Conservation (phyloP, 352 stramenopile species). For the Globisporangium paddicum region DNA sequence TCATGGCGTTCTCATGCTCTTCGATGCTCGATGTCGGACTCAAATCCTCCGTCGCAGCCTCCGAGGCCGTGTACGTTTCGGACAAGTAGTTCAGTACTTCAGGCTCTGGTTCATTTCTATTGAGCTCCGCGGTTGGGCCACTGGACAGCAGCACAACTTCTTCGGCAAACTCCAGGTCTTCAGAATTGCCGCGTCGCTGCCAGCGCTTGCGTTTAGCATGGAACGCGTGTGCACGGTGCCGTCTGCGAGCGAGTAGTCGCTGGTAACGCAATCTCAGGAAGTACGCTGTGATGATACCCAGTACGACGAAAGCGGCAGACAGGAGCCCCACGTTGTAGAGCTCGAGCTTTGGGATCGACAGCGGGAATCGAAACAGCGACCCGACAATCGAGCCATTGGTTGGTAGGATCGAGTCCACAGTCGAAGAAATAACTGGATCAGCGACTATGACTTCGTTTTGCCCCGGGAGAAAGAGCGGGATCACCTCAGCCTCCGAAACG, state of each 20-base stretch:
- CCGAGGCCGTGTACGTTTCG: neutral
- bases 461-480: neutral
- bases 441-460: neutral
- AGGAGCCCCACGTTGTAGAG: slow-evolving; percentile 3
- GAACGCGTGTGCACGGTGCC: slow-evolving; percentile 4
- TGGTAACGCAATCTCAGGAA: slow-evolving; percentile 23
- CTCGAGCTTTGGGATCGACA: slow-evolving; percentile 4
- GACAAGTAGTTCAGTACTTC: slow-evolving; percentile 7
- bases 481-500: neutral
- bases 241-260: slow-evolving; percentile 10
- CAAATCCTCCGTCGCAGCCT: neutral
- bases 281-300: slow-evolving; percentile 22
- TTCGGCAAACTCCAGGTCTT: slow-evolving; percentile 27
- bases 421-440: neutral
- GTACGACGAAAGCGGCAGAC: slow-evolving; percentile 1
- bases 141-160: slow-evolving; percentile 36
- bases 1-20: neutral
- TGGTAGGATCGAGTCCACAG: neutral
- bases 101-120: slow-evolving; percentile 11
- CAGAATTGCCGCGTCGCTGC: slow-evolving; percentile 15
- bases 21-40: neutral
- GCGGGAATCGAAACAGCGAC: neutral
- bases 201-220: slow-evolving; percentile 24
- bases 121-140: neutral
- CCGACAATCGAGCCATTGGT: neutral